These are phyloP conservation scores for Tuber brumale DNA, from an alignment of 495 filamentous ascomycete species.

Conservation along the genomic window DNA sequence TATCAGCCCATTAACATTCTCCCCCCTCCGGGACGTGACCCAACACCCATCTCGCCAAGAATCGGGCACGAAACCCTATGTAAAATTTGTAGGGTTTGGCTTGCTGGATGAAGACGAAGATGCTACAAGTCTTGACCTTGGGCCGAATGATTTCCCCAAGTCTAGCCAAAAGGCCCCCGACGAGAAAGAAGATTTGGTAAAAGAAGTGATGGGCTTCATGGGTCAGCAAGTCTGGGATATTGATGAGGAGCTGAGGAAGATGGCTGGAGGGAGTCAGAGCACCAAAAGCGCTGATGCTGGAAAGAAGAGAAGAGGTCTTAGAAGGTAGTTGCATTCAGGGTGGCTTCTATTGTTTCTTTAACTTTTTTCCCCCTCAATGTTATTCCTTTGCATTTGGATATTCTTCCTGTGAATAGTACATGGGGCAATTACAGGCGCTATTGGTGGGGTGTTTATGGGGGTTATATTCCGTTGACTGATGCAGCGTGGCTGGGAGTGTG, in stretches of 20 bases:
- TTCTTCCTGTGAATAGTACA: neutral
- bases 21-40: constrained; percentile 2
- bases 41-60: neutral
- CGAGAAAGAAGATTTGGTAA: constrained; percentile 13
- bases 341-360: neutral
- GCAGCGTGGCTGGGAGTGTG: neutral
- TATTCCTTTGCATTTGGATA: neutral
- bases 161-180: constrained; percentile 12
- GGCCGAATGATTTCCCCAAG: constrained; percentile 4
- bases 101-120: constrained; percentile 19
- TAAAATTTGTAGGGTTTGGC: constrained; percentile 15
- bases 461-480: neutral
- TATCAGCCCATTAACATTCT: constrained; percentile 15
- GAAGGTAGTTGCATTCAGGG: neutral
- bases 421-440: constrained; percentile 3
- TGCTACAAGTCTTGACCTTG: constrained; percentile 6
- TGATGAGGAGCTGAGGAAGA: constrained; percentile 34
- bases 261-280: constrained; percentile 10
- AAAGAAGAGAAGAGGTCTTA: constrained; percentile 2
- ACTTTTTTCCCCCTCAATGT: neutral
- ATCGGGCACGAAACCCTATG: constrained; percentile 8
- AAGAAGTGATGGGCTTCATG: constrained; percentile 32
- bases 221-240: constrained; percentile 36
- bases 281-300: neutral
- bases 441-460: neutral